These are phyloP conservation scores for Plantago lanceolata DNA, from an alignment of 305 asterid genomes.

Conservation along the genomic window DNA sequence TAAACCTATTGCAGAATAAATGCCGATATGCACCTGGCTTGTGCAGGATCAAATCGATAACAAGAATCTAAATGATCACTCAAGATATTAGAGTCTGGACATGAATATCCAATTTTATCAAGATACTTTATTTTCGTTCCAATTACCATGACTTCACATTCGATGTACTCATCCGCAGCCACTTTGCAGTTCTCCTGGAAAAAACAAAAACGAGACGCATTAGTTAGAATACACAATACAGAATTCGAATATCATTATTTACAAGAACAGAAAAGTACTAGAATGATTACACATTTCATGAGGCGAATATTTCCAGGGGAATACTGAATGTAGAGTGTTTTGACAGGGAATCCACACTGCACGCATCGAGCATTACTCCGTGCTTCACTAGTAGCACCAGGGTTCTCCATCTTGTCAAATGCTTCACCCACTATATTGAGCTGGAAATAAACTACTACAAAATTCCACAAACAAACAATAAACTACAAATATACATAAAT, in stretches of 20 bases:
- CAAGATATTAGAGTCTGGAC: constrained; percentile 8
- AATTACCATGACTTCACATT: constrained; percentile 82
- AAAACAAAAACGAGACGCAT: background rate
- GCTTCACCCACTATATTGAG: background rate
- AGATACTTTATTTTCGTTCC: background rate
- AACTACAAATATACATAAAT: too few species aligned
- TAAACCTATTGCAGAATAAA: constrained; percentile 63
- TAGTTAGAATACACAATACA: background rate
- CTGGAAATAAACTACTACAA: too few species aligned
- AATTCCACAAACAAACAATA: background rate
- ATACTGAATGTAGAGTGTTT: constrained; percentile 71
- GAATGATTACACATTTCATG: constrained; percentile 60
- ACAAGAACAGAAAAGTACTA: background rate
- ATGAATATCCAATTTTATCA: background rate
- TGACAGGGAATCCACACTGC: constrained; percentile 61
- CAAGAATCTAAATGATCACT: constrained; percentile 48
- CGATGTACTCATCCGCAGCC: constrained; percentile 81
- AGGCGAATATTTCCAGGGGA: constrained; percentile 95
- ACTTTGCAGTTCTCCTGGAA: constrained; percentile 60
- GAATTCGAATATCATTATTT: background rate
- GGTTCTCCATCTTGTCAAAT: constrained; percentile 26
- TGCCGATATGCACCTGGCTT: constrained; percentile 78
- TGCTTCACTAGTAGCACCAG: constrained; percentile 25
- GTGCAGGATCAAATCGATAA: constrained; percentile 84
- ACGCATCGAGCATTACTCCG: constrained; percentile 45